Conservation (phyloP, 2,329 filamentous ascomycete genomes). For the Bipolaris cookei region DNA sequence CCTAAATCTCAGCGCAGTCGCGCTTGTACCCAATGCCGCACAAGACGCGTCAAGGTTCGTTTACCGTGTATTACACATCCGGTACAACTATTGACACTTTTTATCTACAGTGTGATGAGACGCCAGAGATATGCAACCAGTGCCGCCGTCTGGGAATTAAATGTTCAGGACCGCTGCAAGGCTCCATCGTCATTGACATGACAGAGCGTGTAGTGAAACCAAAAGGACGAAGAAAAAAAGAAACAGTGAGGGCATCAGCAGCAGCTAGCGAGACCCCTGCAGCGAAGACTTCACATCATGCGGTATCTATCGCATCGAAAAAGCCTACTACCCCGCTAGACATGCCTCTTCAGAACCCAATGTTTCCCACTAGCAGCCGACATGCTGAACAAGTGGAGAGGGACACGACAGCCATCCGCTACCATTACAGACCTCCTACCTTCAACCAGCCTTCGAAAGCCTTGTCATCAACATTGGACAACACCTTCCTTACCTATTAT, state of each 20-base stretch:
- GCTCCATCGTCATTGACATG: conserved; percentile 47
- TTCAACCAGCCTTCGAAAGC: conserved; percentile 35
- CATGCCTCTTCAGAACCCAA: conserved; percentile 1
- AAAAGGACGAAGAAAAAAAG: conserved; percentile 28
- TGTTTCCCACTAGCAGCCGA: conserved; percentile 2
- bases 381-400: conserved; percentile 23
- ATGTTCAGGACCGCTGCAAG: conserved; percentile 42
- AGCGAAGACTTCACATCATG: not conserved
- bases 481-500: conserved; percentile 41
- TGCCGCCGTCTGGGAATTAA: conserved; percentile 32
- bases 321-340: not conserved
- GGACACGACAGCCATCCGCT: conserved; percentile 31
- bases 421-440: conserved; percentile 32
- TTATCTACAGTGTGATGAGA: conserved; percentile 36
- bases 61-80: not conserved
- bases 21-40: conserved; percentile 43
- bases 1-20: conserved; percentile 43
- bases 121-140: conserved; percentile 26
- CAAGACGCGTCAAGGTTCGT: conserved; percentile 45
- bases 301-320: not conserved
- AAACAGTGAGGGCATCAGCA: conserved; percentile 7
- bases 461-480: conserved; percentile 33
- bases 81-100: conserved; percentile 5
- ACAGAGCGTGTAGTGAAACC: conserved; percentile 40
- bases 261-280: conserved; percentile 1